Evolutionary conservation across 2,329 filamentous ascomycete genomes (phyloP).

Genomic region (Pezicula neosporulosa): DNA sequence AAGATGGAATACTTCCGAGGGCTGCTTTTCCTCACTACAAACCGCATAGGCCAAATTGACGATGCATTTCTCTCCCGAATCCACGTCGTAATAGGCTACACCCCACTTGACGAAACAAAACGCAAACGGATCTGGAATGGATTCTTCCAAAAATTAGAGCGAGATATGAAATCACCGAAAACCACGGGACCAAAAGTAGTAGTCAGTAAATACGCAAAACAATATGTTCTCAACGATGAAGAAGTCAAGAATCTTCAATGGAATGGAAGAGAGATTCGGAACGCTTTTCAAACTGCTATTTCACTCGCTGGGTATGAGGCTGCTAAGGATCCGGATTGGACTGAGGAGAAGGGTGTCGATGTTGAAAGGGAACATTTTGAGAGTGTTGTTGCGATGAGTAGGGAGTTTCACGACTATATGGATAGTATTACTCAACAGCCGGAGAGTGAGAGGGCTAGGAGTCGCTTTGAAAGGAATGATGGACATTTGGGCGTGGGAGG

Average conservation of each 20-base stretch:
- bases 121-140: neutral
- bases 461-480: no score
- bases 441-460: no score
- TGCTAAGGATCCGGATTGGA: neutral
- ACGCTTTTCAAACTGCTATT: slow-evolving; percentile 27
- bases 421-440: neutral
- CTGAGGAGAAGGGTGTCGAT: neutral
- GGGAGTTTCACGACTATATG: slow-evolving; percentile 8
- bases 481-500: no score
- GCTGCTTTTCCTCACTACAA: slow-evolving; percentile 36
- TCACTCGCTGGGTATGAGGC: slow-evolving; percentile 22
- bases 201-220: neutral
- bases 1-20: slow-evolving; percentile 16
- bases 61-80: slow-evolving; percentile 31
- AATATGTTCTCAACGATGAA: neutral
- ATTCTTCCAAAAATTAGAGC: neutral
- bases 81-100: slow-evolving; percentile 27
- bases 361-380: slow-evolving; percentile 4
- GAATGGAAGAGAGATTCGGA: slow-evolving; percentile 29
- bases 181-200: neutral
- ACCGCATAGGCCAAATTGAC: slow-evolving; percentile 33
- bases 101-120: neutral
- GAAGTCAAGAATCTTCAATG: slow-evolving; percentile 9
- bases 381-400: slow-evolving; percentile 7
- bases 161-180: no score